These are phyloP conservation scores for Alternaria novae-zelandiae DNA, from an alignment of 2,329 filamentous ascomycete genomes.

Conservation along the genomic window DNA sequence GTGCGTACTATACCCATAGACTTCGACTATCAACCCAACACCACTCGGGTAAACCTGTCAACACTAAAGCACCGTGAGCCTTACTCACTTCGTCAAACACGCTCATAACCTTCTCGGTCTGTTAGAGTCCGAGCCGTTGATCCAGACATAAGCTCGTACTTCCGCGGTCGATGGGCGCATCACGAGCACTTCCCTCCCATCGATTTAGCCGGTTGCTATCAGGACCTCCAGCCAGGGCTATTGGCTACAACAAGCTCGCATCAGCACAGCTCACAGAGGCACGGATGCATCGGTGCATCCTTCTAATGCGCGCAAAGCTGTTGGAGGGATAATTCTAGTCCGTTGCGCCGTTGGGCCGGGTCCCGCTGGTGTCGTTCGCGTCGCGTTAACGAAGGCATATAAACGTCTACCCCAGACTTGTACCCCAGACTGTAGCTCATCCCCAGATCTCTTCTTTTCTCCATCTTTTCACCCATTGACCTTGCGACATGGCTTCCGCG, in stretches of 20 bases:
- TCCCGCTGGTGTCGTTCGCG: not conserved
- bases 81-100: not conserved
- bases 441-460: slow-evolving; percentile 5
- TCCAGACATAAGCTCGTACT: not conserved
- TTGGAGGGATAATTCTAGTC: slow-evolving; percentile 10
- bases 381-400: not conserved
- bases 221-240: not conserved
- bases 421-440: slow-evolving; percentile 11
- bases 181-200: not conserved
- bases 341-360: slow-evolving; percentile 3
- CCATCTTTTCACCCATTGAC: not conserved
- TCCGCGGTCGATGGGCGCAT: not conserved
- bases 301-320: not conserved
- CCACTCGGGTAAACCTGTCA: not conserved
- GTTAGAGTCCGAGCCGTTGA: not conserved
- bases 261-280: not conserved
- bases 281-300: not conserved
- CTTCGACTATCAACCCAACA: not conserved
- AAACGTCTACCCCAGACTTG: slow-evolving; percentile 5
- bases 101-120: not conserved
- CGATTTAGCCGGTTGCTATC: slow-evolving; percentile 13
- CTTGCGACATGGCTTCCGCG: slow-evolving; percentile 20
- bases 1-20: not conserved
- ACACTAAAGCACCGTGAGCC: not conserved
- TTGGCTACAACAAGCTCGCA: not conserved